Evolutionary conservation across 2,329 filamentous ascomycete genomes (phyloP).

Genomic region (Cryphonectria parasitica): DNA sequence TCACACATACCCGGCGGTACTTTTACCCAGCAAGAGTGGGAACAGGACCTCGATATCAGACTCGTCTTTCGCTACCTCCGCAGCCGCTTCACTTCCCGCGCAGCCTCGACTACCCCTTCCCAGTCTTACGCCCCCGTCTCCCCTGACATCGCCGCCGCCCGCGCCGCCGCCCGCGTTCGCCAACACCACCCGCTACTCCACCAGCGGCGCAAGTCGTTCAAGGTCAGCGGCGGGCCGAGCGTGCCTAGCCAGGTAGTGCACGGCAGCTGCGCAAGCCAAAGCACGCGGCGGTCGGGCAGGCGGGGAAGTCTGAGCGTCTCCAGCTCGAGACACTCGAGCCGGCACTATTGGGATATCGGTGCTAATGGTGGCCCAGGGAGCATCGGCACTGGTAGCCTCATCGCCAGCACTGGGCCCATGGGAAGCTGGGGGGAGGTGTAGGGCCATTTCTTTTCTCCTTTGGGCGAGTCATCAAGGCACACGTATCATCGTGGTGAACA

Average conservation of each 20-base stretch:
- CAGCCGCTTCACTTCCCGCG: conserved; percentile 66
- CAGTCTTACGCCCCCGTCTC: conserved; percentile 44
- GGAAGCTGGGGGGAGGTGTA: conserved; percentile 80
- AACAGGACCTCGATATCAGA: conserved; percentile 85
- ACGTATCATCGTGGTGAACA: background rate
- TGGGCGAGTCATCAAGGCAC: background rate
- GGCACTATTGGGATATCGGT: conserved; percentile 93
- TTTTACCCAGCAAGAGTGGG: conserved; percentile 84
- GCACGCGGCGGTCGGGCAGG: conserved; percentile 68
- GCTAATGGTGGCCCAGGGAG: conserved; percentile 52
- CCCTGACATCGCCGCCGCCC: conserved; percentile 57
- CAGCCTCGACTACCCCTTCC: conserved; percentile 52
- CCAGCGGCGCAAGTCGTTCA: conserved; percentile 60
- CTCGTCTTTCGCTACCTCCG: conserved; percentile 89
- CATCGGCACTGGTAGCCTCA: conserved; percentile 74
- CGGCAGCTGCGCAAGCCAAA: conserved; percentile 85
- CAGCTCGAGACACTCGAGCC: conserved; percentile 71
- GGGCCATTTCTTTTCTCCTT: conserved; percentile 22
- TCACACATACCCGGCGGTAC: conserved; percentile 30
- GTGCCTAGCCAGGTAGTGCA: conserved; percentile 39
- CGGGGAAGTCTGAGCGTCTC: conserved; percentile 73
- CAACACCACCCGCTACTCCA: conserved; percentile 85
- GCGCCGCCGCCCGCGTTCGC: conserved; percentile 76
- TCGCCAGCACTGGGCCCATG: conserved; percentile 68
- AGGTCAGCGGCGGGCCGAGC: conserved; percentile 54